phyloP scores from a whole-genome alignment of 2,329 filamentous ascomycete genomes.

The Calonectria naviculata region DNA sequence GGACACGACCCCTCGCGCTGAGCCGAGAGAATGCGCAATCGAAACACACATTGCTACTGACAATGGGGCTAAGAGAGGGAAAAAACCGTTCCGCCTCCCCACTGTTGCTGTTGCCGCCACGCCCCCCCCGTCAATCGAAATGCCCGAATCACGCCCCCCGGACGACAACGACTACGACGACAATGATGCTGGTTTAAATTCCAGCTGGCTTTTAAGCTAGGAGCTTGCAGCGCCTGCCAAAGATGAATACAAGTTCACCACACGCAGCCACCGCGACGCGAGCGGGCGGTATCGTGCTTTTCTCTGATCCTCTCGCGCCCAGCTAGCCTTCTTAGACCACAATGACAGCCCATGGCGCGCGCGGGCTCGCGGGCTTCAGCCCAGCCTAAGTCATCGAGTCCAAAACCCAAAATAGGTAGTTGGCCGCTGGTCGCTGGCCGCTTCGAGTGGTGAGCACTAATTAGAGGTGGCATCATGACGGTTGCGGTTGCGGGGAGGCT shows the following conservation, averaged over 20 bases:
- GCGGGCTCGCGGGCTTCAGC: constrained; percentile 3
- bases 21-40: constrained; percentile 12
- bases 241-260: constrained; percentile 16
- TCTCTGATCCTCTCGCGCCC: background rate
- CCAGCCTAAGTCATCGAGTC: background rate
- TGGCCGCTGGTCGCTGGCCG: background rate
- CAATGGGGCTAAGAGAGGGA: background rate
- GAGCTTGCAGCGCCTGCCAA: constrained; percentile 6
- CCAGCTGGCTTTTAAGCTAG: constrained; percentile 16
- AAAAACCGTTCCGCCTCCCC: background rate
- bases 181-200: constrained; percentile 13
- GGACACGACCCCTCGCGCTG: constrained; percentile 3
- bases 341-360: background rate
- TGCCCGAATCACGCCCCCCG: background rate
- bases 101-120: background rate
- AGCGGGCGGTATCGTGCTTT: constrained; percentile 18
- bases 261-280: constrained; percentile 29
- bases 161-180: constrained; percentile 3
- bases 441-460: background rate
- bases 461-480: constrained; percentile 11
- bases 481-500: constrained; percentile 1
- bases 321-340: background rate
- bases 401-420: constrained; percentile 15
- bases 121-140: background rate
- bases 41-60: background rate